Base-by-base conservation (phyloP, 2,329 filamentous ascomycete species). In the Exophiala aquamarina region DNA sequence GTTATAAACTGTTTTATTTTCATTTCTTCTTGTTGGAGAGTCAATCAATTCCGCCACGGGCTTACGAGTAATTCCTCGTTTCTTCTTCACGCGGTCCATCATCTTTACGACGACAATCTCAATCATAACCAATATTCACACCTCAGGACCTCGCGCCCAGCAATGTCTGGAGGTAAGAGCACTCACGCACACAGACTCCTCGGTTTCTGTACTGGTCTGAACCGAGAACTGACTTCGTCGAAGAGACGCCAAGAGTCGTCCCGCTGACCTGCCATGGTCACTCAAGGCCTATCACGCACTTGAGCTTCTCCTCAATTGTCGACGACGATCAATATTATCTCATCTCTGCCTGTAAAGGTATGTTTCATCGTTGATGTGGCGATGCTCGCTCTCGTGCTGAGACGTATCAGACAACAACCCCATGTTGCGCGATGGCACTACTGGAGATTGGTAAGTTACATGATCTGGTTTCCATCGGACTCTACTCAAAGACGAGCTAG, bases 401-500 rank as follows among this genome's bases (percentile, higher is more conserved):
- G 18, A 10, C 42, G 18, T 50, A 49, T 45, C 67, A 91, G 93
- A 98, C 75, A 92, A 92, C 64, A 97, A 97, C 67, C 93, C 93
- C 41, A 97, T 97, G 91, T 86, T 98, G 60, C 88, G 93, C 57
- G 89, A 97, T 72, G 93, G 93, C 54, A 81, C 94, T 52, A 98
- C 92, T 38, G 93, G 93, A 49, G 91, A 96, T 69, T 96, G 91
- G 87, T 87, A 74, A 50, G 75, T 58, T 26, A 28, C 26, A 37
- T 9, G 26, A n/a, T n/a, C 11, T 14, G 11, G 6, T 26, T 33
- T 11, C 21, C 13, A 13, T 15, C 17, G 29, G 9, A 23, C 6
- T 29, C 15, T 33, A 33, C 23, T 21, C 45, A 50, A 46, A 47
- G 38, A 9, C 11, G 13, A 6, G 37, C 10, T 48, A 82, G 79